These are phyloP conservation scores for Nicotiana tabacum DNA, from an alignment of 257 asterid species.

Conservation along the genomic window DNA sequence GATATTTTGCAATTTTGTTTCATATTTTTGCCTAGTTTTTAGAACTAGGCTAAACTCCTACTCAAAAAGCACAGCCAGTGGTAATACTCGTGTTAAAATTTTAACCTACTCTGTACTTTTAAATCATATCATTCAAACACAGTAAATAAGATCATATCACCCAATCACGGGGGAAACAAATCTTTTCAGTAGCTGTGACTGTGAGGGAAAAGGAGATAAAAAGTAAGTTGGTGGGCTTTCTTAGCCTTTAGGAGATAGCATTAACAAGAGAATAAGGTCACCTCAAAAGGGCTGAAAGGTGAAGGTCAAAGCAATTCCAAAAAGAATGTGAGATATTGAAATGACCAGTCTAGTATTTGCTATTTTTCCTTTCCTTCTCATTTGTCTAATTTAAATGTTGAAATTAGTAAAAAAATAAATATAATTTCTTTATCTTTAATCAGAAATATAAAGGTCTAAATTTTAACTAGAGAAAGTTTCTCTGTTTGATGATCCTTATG, in stretches of 20 bases:
- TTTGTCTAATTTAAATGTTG: not conserved
- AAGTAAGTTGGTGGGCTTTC: not conserved
- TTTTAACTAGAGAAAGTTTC: too few relatives aligned
- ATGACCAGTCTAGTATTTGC: constrained; percentile 13
- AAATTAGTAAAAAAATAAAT: not conserved
- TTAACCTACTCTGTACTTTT: not conserved
- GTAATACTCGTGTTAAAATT: too few relatives aligned
- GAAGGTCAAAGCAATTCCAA: constrained; percentile 50
- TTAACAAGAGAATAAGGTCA: constrained; percentile 11
- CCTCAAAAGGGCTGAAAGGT: constrained; percentile 88
- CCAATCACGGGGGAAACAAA: not conserved
- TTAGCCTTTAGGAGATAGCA: not conserved
- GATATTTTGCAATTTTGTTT: too few relatives aligned
- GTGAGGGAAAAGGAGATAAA: not conserved
- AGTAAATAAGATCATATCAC: not conserved
- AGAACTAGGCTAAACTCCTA: too few relatives aligned
- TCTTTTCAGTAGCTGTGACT: not conserved
- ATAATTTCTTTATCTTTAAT: not conserved
- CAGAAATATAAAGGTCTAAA: not conserved
- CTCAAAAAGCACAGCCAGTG: too few relatives aligned
- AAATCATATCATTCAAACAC: not conserved
- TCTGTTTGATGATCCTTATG: rapidly evolving
- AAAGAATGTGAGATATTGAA: constrained; percentile 17
- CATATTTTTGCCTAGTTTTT: too few relatives aligned
- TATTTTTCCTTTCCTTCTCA: constrained; percentile 28